Base-by-base conservation (phyloP, 2,329 filamentous ascomycete genomes). In the Fusarium phyllophilum region DNA sequence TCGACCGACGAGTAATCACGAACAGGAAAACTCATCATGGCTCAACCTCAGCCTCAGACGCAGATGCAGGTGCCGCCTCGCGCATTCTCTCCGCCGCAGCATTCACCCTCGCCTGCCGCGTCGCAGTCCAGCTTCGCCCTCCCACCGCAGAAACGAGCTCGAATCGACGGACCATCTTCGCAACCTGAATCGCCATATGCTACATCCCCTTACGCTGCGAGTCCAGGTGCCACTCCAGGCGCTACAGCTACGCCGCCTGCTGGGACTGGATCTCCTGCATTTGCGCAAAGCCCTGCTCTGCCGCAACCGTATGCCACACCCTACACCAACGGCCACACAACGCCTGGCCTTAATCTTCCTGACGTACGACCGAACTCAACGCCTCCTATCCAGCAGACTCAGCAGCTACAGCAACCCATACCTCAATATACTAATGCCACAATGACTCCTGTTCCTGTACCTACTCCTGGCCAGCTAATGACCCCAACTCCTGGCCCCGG, bases 141-240 rank as follows among this genome's bases (percentile, higher is more conserved):
- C 55, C 93, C 93, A 55, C 91, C 93, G 22, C 89, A 89, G 67
- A 96, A 96, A 84, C 89, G 93, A 78, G 76, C 80, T 34, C 78
- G 81, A 69, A 80, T 91, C 89, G 80, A 92, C 58, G 91, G 91
- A 65, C 89, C 91, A 39, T 84, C 87, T n/a, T 91, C 92, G 34
- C 91, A 92, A 75, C 91, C 92, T 66, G 86, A 85, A 57, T 93
- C 90, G 39, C 89, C 90, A 1, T 91, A 90, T 78, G 85, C 86
- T 73, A 81, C 84, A 75, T 86, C 89, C 71, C 83, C 87, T 75
- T 89, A 86, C 75, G 82, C 82, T 13, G 82, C 85, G 73, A 87
- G 86, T 63, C 87, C 88, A 24, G 81, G 80, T 42, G 78, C 83
- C 29, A 79, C 82, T 62, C 87, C 88, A 26, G 81, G 80, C 44